A percentile compares a stretch with the other conserved stretches of the same genome.
Evolutionary conservation across 192 early-diverging fungal genomes (phyloP).

Genomic region (Coemansia sp.): DNA sequence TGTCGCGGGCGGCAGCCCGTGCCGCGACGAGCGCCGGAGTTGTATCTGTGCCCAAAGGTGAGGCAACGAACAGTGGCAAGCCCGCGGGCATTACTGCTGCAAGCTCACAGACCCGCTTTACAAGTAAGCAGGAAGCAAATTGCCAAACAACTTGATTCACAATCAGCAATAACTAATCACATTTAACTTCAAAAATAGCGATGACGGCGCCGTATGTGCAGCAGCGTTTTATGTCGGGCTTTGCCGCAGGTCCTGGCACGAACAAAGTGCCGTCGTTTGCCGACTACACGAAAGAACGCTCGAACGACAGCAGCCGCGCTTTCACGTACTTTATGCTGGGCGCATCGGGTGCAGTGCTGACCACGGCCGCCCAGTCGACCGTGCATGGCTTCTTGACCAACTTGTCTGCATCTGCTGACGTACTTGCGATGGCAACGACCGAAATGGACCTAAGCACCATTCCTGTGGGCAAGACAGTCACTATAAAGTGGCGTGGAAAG

Average conservation of each 20-base stretch:
- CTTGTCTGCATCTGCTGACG: constrained; percentile 96
- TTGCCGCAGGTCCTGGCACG: constrained; percentile 58
- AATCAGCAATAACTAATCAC: neutral
- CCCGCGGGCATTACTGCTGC: constrained; percentile 27
- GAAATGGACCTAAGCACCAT: constrained; percentile 90
- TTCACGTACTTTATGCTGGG: constrained; percentile 96
- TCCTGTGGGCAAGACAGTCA: constrained; percentile 95
- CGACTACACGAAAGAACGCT: constrained; percentile 71
- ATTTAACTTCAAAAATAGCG: constrained; percentile 14
- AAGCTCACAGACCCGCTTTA: constrained; percentile 31
- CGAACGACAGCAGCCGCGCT: constrained; percentile 63
- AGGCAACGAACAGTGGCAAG: constrained; percentile 36
- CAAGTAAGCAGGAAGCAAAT: constrained; percentile 24
- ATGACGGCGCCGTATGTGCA: constrained; percentile 38
- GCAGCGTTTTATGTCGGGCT: constrained; percentile 55
- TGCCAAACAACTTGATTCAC: too few relatives aligned
- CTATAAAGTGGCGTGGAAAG: constrained; percentile 99
- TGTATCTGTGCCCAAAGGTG: constrained; percentile 22
- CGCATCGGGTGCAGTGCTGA: constrained; percentile 75
- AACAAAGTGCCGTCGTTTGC: constrained; percentile 71
- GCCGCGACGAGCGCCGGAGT: constrained; percentile 22
- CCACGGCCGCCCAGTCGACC: constrained; percentile 84
- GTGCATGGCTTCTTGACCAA: constrained; percentile 75
- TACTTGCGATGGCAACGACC: constrained; percentile 95
- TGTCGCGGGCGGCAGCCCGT: constrained; percentile 35